Evolutionary conservation across 345 rosid genomes (phyloP).

Genomic region (Fremontodendron californicum): DNA sequence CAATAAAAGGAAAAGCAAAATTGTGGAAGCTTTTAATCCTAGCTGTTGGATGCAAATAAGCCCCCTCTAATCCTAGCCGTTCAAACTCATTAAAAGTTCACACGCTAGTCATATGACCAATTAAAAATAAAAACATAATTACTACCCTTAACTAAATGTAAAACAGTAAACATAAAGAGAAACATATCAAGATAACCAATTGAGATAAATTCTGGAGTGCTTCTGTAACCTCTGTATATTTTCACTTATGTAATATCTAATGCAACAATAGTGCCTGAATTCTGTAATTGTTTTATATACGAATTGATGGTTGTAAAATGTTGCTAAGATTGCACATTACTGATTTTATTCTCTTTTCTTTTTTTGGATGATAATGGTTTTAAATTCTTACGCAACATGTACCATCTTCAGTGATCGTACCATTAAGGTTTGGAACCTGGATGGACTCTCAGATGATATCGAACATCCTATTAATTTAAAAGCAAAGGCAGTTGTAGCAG

Average conservation of each 20-base stretch:
- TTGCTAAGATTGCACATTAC: not conserved
- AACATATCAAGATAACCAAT: not conserved
- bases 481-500: constrained; percentile 86
- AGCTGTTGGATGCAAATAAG: not conserved
- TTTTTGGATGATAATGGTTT: not conserved
- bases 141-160: not conserved
- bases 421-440: constrained; percentile 87
- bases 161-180: not conserved
- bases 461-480: constrained; percentile 67
- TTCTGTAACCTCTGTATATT: not conserved
- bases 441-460: constrained; percentile 52
- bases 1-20: not conserved
- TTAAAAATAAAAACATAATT: not conserved
- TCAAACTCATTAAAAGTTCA: not conserved
- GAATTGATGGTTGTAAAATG: not conserved
- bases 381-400: not conserved
- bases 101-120: not conserved
- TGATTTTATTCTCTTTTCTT: not conserved
- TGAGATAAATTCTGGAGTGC: constrained; percentile 4
- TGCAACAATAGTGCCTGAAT: not conserved
- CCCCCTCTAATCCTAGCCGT: not conserved
- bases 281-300: not conserved
- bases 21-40: not conserved
- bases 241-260: not conserved
- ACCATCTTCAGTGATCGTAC: constrained; percentile 70